A percentile compares a stretch with the other conserved stretches of the same genome.
phyloP scores from a whole-genome alignment of 75 land plant species.

The Gnetum montanum region DNA sequence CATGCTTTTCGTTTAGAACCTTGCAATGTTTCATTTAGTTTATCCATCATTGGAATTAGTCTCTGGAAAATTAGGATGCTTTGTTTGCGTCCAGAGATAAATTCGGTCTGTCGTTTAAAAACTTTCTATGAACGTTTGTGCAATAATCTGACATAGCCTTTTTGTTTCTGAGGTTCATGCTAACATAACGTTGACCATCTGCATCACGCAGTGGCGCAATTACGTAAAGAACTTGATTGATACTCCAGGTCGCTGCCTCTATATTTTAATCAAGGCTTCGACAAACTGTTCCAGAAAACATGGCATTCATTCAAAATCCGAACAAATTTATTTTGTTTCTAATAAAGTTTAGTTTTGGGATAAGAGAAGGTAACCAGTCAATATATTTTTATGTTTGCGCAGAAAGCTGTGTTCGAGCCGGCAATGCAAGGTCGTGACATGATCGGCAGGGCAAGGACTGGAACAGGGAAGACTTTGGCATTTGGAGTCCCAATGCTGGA shows the following conservation, averaged over 20 bases:
- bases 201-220: too few species aligned
- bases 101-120: not conserved
- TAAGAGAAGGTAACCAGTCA: not conserved
- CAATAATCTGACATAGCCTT: too few species aligned
- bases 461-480: constrained; percentile 84
- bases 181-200: too few species aligned
- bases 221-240: too few species aligned
- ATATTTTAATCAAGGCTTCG: not conserved
- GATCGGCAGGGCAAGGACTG: constrained; percentile 75
- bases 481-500: constrained; percentile 90
- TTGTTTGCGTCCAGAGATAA: too few species aligned
- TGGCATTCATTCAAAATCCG: not conserved
- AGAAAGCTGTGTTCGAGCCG: constrained; percentile 79
- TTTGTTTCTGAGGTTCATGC: too few species aligned
- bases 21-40: not conserved
- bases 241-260: not conserved
- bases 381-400: constrained; percentile 2
- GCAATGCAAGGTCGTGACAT: constrained; percentile 86
- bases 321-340: not conserved
- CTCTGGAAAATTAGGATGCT: not conserved
- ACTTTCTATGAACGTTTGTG: too few species aligned
- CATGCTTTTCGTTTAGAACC: not conserved
- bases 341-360: not conserved
- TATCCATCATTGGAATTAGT: not conserved
- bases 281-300: not conserved